These are phyloP conservation scores for Lasiosphaeria hispida DNA, from an alignment of 495 filamentous ascomycete species.

Conservation along the genomic window DNA sequence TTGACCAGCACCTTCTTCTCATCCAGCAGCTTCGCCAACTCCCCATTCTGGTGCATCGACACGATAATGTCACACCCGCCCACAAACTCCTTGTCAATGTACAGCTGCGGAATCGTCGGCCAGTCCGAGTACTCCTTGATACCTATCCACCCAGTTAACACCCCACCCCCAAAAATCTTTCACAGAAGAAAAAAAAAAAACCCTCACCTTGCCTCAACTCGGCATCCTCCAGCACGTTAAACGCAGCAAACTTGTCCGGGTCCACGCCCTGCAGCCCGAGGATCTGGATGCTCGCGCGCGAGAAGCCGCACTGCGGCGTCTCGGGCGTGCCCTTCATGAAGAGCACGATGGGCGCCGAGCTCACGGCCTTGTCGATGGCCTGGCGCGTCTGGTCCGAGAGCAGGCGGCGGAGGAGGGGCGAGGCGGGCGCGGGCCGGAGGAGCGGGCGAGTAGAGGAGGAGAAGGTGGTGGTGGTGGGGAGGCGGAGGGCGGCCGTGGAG, in stretches of 20 bases:
- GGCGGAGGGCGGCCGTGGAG: not conserved
- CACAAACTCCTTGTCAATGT: constrained; percentile 91
- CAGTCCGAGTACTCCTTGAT: constrained; percentile 99
- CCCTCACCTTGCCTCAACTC: constrained; percentile 80
- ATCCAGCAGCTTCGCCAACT: constrained; percentile 85
- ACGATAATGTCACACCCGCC: constrained; percentile 97
- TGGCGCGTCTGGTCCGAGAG: constrained; percentile 72
- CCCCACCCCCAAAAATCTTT: too few relatives aligned
- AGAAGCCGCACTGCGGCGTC: constrained; percentile 97
- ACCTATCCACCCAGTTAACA: constrained; percentile 48
- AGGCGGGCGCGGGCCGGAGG: constrained; percentile 10
- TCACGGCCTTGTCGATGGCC: constrained; percentile 85
- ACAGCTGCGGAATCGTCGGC: constrained; percentile 97
- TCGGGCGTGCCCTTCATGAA: constrained; percentile 99
- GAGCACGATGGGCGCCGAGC: constrained; percentile 83
- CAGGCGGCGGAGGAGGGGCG: constrained; percentile 51
- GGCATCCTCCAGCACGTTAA: constrained; percentile 91
- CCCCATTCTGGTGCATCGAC: constrained; percentile 96
- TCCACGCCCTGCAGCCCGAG: constrained; percentile 92
- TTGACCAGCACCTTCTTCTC: constrained; percentile 73
- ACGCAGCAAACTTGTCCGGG: constrained; percentile 92
- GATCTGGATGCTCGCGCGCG: constrained; percentile 90
- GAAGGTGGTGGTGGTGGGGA: not conserved
- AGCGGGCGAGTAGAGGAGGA: not conserved
- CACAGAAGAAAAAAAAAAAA: not conserved